These are phyloP conservation scores for Tetragonia tetragonoides DNA, from an alignment of 148 eudicot genomes.

Conservation along the genomic window DNA sequence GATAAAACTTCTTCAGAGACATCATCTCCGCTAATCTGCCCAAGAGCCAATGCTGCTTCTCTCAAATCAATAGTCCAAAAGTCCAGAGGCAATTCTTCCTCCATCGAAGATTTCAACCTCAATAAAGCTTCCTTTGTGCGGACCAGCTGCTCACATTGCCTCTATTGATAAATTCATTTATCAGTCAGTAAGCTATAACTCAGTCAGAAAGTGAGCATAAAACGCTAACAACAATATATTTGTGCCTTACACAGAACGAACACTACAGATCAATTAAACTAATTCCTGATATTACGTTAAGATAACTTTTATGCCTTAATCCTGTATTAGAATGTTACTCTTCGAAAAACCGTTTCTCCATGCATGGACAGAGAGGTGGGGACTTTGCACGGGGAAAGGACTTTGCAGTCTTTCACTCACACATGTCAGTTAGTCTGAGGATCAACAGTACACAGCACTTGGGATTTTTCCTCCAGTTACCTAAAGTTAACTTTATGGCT, in stretches of 20 bases:
- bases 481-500: no score
- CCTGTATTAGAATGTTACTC: no score
- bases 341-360: no score
- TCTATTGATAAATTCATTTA: constrained; percentile 38
- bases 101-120: constrained; percentile 66
- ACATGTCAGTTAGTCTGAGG: no score
- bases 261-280: no score
- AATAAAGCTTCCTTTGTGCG: constrained; percentile 80
- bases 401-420: no score
- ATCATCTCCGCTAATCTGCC: constrained; percentile 89
- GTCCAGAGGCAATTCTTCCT: constrained; percentile 70
- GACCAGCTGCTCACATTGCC: constrained; percentile 91
- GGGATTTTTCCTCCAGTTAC: no score
- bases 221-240: not conserved
- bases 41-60: constrained; percentile 84
- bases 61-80: constrained; percentile 94
- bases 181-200: not conserved
- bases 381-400: no score
- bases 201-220: not conserved
- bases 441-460: no score
- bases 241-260: not conserved
- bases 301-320: no score
- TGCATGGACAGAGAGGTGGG: no score
- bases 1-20: constrained; percentile 86
- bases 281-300: no score